Base-by-base conservation (phyloP, 371 early-diverging fungal genomes). In the Mucor lusitanicus region DNA sequence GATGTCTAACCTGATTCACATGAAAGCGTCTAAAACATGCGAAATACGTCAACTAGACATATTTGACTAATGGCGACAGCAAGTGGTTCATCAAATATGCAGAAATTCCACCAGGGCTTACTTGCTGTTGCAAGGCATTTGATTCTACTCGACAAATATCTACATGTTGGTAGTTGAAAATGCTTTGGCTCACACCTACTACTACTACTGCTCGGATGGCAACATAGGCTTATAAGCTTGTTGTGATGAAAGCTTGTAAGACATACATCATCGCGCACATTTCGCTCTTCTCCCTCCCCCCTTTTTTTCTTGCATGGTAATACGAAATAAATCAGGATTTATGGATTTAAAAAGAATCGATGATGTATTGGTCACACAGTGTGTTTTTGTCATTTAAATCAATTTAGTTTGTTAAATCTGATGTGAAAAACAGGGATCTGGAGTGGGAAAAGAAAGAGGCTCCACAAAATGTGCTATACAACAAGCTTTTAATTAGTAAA, bases 311-410 rank as follows among this genome's bases (percentile, higher is more conserved):
- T 61, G 61, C 61, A 61, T 61, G 46, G 61, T 61, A 30, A 21
- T 28, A 61, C 61, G 25, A 46, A 61, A 44, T 59, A 39, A 8
- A 44, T 25, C 44, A 44, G 19, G 19, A 44, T 17, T 44, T n/a
- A 44, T 44, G 44, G 19, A 44, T 6, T 5, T 33, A 33, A 44
- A 44, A 44, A 37, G 13, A 44, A 42, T 39, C 37, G 61, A 61
- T 61, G 62, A 61, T 61, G 62, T 61, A 61, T 50, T 61, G 61
- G 48, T 61, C 12, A 33, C 25, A 61, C 48, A 33, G 50, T 33
- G 33, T 3, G 21, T 46, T 37, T 46, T 61, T 61, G 50, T 61
- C 62, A 61, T 33, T 61, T 33, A 61, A 61, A 21, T 32, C 15
- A 30, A 42, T 61, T 61, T 37, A 58, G 32, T n/a, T 9, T 58